Conservation (phyloP, 192 early-diverging fungal species). For the Backusella psychrophila region DNA sequence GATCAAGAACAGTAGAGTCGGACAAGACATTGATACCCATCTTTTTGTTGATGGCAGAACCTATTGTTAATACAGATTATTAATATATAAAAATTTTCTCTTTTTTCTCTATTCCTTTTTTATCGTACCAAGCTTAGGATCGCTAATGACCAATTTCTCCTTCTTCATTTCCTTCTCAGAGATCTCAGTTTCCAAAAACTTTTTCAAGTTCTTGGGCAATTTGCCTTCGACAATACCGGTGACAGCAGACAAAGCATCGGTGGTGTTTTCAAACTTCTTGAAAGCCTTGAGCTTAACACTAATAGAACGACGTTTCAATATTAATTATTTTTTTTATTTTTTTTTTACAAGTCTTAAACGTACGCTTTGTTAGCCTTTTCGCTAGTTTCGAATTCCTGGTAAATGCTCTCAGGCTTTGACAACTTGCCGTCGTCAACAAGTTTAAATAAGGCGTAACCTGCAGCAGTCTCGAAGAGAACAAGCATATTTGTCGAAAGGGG, state of each 20-base stretch:
- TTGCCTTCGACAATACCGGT: conserved; percentile 97
- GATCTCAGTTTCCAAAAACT: conserved; percentile 84
- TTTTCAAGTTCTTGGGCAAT: conserved; percentile 92
- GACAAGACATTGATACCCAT: conserved; percentile 80
- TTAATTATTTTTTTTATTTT: too few species aligned
- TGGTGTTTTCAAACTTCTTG: conserved; percentile 98
- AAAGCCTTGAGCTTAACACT: conserved; percentile 94
- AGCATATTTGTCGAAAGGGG: too few species aligned
- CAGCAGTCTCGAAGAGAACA: too few species aligned
- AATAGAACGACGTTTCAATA: background rate
- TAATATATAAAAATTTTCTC: too few species aligned
- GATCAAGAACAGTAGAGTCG: conserved; percentile 83
- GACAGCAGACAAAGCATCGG: conserved; percentile 92
- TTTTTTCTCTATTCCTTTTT: too few species aligned
- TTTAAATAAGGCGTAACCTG: too few species aligned
- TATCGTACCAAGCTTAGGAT: conserved; percentile 84
- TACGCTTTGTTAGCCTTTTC: too few species aligned
- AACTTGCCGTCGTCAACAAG: too few species aligned
- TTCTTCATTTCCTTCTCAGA: conserved; percentile 87
- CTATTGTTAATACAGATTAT: conserved; percentile 8
- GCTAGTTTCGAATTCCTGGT: too few species aligned
- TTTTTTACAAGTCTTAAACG: too few species aligned
- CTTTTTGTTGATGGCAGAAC: conserved; percentile 82
- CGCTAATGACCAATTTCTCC: conserved; percentile 88
- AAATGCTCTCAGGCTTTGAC: too few species aligned